Evolutionary conservation across 106 monocot species (phyloP).

Genomic region (Apostasia ramifera): DNA sequence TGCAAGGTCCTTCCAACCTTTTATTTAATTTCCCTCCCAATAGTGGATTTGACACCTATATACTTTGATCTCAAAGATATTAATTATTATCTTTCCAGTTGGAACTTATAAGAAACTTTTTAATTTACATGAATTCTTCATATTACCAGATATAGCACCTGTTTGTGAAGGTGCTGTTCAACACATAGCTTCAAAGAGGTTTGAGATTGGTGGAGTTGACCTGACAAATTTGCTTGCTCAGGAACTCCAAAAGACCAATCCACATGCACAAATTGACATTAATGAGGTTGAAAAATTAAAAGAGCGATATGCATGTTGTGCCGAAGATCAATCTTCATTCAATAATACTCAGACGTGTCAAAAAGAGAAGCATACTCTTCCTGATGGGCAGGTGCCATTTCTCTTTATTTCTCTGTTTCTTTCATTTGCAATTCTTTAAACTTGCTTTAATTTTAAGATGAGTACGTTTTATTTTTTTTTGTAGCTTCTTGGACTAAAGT

Average conservation of each 20-base stretch:
- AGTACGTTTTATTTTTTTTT: too few species aligned
- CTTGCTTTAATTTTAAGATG: neutral
- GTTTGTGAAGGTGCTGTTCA: slow-evolving; percentile 98
- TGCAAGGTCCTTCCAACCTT: too few species aligned
- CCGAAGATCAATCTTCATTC: slow-evolving; percentile 66
- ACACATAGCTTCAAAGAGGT: slow-evolving; percentile 97
- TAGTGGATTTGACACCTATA: too few species aligned
- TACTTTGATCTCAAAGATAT: too few species aligned
- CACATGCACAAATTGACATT: slow-evolving; percentile 50
- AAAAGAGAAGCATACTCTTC: slow-evolving; percentile 70
- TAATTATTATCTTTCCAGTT: too few species aligned
- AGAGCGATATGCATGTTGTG: slow-evolving; percentile 72
- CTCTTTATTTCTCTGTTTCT: neutral
- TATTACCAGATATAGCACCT: slow-evolving; percentile 82
- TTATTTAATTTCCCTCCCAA: too few species aligned
- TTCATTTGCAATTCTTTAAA: neutral
- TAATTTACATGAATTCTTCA: neutral
- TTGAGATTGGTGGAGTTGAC: slow-evolving; percentile 94
- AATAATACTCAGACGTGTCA: slow-evolving; percentile 39
- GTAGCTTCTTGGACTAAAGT: too few species aligned
- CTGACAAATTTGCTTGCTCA: slow-evolving; percentile 77
- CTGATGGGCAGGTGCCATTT: slow-evolving; percentile 80
- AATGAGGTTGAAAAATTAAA: slow-evolving; percentile 83
- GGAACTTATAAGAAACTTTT: too few species aligned
- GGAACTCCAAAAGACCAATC: slow-evolving; percentile 82